Conservation (phyloP, 495 filamentous ascomycete genomes). For the Aspergillus heteromorphus region DNA sequence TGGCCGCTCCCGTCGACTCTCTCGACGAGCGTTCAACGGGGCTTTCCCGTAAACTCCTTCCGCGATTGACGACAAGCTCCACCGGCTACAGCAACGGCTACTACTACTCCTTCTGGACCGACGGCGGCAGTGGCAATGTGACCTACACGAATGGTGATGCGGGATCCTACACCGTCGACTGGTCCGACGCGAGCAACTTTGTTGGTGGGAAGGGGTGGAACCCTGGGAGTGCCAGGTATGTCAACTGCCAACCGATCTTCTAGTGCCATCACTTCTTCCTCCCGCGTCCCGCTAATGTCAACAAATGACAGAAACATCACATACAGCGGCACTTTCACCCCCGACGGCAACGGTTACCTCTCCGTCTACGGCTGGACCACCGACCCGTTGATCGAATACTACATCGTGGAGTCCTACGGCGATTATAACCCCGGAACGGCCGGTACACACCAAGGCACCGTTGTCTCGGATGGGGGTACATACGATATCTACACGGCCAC, state of each 20-base stretch:
- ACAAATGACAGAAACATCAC: constrained; percentile 43
- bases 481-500: constrained; percentile 60
- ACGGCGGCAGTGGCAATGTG: constrained; percentile 42
- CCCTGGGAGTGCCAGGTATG: constrained; percentile 43
- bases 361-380: constrained; percentile 60
- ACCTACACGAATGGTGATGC: constrained; percentile 53
- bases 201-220: constrained; percentile 61
- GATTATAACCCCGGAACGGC: constrained; percentile 46
- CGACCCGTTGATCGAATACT: constrained; percentile 59
- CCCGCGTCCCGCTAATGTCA: neutral
- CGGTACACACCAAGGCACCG: constrained; percentile 46
- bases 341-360: constrained; percentile 56
- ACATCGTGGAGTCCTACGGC: constrained; percentile 57
- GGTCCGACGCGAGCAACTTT: constrained; percentile 53
- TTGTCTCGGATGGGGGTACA: constrained; percentile 53
- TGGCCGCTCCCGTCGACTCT: constrained; percentile 37
- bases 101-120: constrained; percentile 62
- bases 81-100: constrained; percentile 54
- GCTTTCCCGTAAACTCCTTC: constrained; percentile 11
- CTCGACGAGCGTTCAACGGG: neutral
- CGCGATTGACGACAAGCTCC: constrained; percentile 30
- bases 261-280: no score
- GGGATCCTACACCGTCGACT: constrained; percentile 52
- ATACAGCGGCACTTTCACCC: constrained; percentile 50
- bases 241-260: neutral